Conservation (phyloP, 169 alveolate species). For the Cryptosporidium bovis region DNA sequence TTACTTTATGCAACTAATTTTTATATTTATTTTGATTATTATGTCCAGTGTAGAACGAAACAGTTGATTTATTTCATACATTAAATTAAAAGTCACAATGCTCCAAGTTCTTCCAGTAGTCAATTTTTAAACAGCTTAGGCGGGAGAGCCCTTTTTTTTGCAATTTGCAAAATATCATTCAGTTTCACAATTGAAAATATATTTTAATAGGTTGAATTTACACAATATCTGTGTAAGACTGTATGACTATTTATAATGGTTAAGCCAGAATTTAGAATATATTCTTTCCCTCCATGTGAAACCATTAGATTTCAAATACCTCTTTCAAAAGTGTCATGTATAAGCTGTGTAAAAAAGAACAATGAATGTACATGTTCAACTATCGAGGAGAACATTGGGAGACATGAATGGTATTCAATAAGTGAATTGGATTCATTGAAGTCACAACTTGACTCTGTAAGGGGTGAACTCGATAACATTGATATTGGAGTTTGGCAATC, state of each 20-base stretch:
- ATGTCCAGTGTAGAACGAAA: too few species aligned
- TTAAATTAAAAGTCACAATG: too few species aligned
- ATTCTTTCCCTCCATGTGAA: constrained; percentile 63
- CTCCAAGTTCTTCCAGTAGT: too few species aligned
- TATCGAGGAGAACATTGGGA: constrained; percentile 78
- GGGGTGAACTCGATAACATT: constrained; percentile 78
- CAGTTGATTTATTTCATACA: too few species aligned
- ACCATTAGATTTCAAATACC: constrained; percentile 44
- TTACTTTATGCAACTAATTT: too few species aligned
- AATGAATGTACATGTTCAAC: constrained; percentile 78
- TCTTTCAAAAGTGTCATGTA: constrained; percentile 77
- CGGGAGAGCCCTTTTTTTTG: not conserved
- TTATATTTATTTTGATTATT: too few species aligned
- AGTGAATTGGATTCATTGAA: constrained; percentile 79
- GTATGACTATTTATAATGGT: constrained; percentile 16
- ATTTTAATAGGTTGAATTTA: too few species aligned
- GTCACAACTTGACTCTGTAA: constrained; percentile 77
- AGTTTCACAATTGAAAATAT: too few species aligned
- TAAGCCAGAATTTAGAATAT: constrained; percentile 70
- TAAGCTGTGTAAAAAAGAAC: constrained; percentile 76
- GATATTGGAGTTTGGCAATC: constrained; percentile 81
- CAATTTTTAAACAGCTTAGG: not conserved
- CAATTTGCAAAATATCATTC: too few species aligned
- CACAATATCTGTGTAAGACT: too few species aligned
- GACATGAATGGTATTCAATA: constrained; percentile 76